phyloP scores from a whole-genome alignment of 2,329 filamentous ascomycete species.

The Diplodia sapinea region DNA sequence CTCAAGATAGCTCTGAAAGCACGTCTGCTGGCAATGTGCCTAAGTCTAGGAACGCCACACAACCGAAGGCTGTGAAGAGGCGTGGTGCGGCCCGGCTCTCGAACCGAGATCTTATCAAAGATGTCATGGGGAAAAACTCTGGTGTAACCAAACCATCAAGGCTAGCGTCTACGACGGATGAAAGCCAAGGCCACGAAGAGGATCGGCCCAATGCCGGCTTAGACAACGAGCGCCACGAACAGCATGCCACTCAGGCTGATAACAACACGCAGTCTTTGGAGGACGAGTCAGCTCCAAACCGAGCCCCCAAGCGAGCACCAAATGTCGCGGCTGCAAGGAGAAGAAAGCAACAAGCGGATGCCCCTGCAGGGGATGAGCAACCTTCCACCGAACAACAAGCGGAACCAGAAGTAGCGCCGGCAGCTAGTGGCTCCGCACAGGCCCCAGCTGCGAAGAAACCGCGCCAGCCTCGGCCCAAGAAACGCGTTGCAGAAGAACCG shows the following conservation, averaged over 20 bases:
- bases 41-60: background rate
- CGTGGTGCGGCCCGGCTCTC: conserved; percentile 4
- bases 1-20: background rate
- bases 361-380: background rate
- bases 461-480: conserved; percentile 39
- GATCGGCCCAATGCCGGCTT: background rate
- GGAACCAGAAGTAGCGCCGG: background rate
- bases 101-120: conserved; percentile 21
- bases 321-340: conserved; percentile 10
- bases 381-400: background rate
- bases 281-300: background rate
- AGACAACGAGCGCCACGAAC: background rate
- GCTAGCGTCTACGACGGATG: background rate
- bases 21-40: background rate
- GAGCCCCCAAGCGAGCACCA: background rate
- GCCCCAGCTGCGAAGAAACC: conserved; percentile 37
- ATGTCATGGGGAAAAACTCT: conserved; percentile 6
- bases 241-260: background rate
- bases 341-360: conserved; percentile 7
- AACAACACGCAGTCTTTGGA: background rate
- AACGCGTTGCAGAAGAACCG: conserved; percentile 3
- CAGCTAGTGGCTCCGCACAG: background rate
- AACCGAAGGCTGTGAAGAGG: conserved; percentile 14
- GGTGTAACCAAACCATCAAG: conserved; percentile 13
- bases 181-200: background rate